Evolutionary conservation across 2,329 filamentous ascomycete genomes (phyloP).

Genomic region (Raffaelea deltoideospora): DNA sequence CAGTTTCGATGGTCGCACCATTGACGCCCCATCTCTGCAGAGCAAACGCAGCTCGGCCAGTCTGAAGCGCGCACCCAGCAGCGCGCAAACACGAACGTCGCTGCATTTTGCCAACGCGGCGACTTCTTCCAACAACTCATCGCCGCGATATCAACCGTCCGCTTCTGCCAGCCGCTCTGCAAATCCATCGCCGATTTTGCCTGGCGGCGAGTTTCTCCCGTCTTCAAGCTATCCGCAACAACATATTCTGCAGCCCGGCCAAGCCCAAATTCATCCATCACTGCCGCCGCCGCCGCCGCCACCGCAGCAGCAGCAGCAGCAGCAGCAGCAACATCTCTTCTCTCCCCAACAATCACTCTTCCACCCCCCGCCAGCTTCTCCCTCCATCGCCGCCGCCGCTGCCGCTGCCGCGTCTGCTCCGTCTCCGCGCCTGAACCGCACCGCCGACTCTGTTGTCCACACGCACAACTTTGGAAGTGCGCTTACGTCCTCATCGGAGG

Average conservation of each 20-base stretch:
- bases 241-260: constrained; percentile 8
- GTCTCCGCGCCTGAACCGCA: constrained; percentile 7
- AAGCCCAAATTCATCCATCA: constrained; percentile 1
- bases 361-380: constrained; percentile 3
- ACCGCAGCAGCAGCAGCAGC: constrained; percentile 10
- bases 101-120: constrained; percentile 32
- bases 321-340: constrained; percentile 6
- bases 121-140: constrained; percentile 24
- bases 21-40: constrained; percentile 41
- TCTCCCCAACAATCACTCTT: background rate
- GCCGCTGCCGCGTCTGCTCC: constrained; percentile 4
- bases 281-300: background rate
- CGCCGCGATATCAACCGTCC: constrained; percentile 29
- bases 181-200: constrained; percentile 31
- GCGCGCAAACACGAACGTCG: constrained; percentile 35
- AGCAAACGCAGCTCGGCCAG: constrained; percentile 51
- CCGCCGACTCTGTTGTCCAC: constrained; percentile 14
- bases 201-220: constrained; percentile 28
- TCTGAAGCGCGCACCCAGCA: constrained; percentile 44
- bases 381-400: constrained; percentile 5
- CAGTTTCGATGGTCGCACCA: constrained; percentile 32
- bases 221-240: constrained; percentile 18
- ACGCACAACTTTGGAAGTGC: constrained; percentile 18
- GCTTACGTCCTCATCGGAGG: constrained; percentile 35
- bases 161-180: constrained; percentile 13